Conservation (phyloP, 1,139 yeast genomes). For the Candida pseudoviswanathii region DNA sequence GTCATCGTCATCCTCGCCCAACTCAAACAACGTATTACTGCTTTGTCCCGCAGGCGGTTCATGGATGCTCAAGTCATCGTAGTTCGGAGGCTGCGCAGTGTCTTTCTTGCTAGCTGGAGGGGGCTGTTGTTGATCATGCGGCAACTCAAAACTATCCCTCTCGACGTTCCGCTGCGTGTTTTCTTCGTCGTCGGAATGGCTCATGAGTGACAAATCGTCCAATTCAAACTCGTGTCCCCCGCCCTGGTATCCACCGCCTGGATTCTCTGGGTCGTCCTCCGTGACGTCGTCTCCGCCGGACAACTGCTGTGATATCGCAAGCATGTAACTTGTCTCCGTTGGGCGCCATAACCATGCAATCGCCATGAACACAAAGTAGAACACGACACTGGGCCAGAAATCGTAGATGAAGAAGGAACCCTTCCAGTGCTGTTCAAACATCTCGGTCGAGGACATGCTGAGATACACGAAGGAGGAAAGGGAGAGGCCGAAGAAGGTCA, state of each 20-base stretch:
- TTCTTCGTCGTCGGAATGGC: constrained; percentile 48
- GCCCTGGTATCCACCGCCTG: constrained; percentile 22
- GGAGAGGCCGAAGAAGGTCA: constrained; percentile 58
- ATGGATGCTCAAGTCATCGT: constrained; percentile 13
- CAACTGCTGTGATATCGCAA: constrained; percentile 92
- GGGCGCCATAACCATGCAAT: constrained; percentile 97
- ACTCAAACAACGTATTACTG: constrained; percentile 37
- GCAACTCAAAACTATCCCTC: constrained; percentile 40
- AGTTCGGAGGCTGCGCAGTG: constrained; percentile 15
- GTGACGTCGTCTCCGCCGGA: constrained; percentile 72
- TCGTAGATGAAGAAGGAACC: constrained; percentile 85
- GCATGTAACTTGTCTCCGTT: constrained; percentile 89
- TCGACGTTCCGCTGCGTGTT: constrained; percentile 18
- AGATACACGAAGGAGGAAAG: constrained; percentile 71
- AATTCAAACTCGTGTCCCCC: constrained; percentile 66
- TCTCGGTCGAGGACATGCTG: constrained; percentile 72
- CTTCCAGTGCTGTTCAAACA: constrained; percentile 90
- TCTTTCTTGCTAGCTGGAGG: constrained; percentile 18
- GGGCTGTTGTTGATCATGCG: constrained; percentile 8
- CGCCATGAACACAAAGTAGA: constrained; percentile 79
- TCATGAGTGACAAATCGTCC: constrained; percentile 69
- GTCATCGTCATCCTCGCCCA: constrained; percentile 37
- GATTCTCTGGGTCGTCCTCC: constrained; percentile 52
- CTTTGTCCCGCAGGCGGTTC: constrained; percentile 10
- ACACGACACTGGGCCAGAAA: constrained; percentile 93